Evolutionary conservation across 306 rosid genomes (phyloP), one percentile per base, ranked within the genome.

Genomic region (Vigna nakashimae): DNA sequence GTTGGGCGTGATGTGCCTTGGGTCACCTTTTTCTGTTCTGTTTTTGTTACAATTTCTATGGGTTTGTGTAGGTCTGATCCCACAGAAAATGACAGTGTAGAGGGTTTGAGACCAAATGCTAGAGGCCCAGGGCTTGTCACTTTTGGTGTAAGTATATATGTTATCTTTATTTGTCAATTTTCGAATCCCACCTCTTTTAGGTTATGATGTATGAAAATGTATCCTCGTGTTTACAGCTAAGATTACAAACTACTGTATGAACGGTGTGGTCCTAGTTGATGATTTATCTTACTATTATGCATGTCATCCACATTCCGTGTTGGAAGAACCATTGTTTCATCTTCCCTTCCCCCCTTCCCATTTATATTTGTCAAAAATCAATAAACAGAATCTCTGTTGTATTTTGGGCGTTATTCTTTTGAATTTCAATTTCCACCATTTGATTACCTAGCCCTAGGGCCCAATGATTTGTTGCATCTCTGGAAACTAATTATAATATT

Each of bases 121-220:
- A 96, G 99, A 90, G 99, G 99, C 60, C 99, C 99, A 9, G 99
- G 99, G 76, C 99, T 96, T 14, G 99, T 96, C 84, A 88, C 96
- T 76, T 96, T 96, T 57, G 99, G 99, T 92, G 99, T 96, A 91
- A 9, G 88, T 82, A 65, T 83, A 34, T 30, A 34, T 43, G 10
- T 38, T 67, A 59, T 59, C 36, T 56, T 59, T 75, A 80, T 69
- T 74, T 18, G 24, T 73, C 57, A 60, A 48, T 67, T 42, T 75
- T 63, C 70, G 32, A 22, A 49, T 11, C 50, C 71, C 32, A 48
- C 22, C 69, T 42, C 74, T 40, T 30, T 48, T 62, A 18, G 5
- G 18, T 75, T 34, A 32, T 48, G 45, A 38, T 50, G 9, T 11
- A 42, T 77, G 34, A 24, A 72, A 43, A 76, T 71, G 56, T 71